phyloP scores from a whole-genome alignment of 164 flowering plant genomes.

The Liquidambar formosana region DNA sequence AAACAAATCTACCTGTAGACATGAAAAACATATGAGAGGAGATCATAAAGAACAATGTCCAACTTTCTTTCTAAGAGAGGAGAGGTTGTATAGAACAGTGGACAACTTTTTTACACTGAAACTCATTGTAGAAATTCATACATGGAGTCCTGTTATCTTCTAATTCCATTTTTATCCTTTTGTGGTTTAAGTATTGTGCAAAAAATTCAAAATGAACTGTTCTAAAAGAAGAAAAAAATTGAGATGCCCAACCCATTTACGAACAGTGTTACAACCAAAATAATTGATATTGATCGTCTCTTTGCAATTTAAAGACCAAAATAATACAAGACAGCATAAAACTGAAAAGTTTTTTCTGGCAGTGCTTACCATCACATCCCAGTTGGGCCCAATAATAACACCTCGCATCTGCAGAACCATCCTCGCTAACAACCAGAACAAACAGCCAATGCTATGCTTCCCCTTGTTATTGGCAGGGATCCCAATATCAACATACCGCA shows the following conservation, averaged over 20 bases:
- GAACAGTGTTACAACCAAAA: not conserved
- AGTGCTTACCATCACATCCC: constrained; percentile 52
- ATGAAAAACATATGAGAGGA: not conserved
- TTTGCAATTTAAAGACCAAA: not conserved
- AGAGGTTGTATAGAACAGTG: not conserved
- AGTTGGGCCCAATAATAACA: constrained; percentile 68
- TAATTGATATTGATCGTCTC: not conserved
- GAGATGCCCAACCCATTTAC: not conserved
- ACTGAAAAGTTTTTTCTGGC: not conserved
- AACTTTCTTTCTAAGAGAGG: not conserved
- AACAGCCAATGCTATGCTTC: constrained; percentile 81
- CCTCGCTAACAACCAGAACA: constrained; percentile 86
- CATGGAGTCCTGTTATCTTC: not conserved
- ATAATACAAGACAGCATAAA: not conserved
- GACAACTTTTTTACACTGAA: not conserved
- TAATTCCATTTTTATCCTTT: no score
- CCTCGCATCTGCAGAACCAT: constrained; percentile 93
- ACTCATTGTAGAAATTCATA: not conserved
- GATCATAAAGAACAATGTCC: no score
- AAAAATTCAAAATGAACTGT: not conserved
- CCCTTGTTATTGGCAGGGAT: constrained; percentile 96
- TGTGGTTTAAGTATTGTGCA: not conserved
- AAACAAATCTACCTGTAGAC: constrained; percentile 75
- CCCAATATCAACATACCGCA: constrained; percentile 84
- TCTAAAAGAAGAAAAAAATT: not conserved